phyloP scores from a whole-genome alignment of 2,329 filamentous ascomycete species.

The Tricladium varicosporioides region DNA sequence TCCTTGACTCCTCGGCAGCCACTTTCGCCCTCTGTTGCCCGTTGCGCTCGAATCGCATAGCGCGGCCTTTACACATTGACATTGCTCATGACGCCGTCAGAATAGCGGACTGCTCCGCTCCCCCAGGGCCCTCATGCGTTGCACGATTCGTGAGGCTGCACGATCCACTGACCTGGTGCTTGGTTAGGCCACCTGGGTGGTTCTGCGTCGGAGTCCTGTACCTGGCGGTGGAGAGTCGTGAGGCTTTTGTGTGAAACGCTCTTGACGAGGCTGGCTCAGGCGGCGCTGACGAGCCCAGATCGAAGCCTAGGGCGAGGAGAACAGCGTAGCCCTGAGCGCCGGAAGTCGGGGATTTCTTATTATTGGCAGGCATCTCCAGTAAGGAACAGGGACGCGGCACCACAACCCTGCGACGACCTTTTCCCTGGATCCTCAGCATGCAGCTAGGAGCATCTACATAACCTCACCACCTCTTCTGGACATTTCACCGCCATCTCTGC shows the following conservation, averaged over 20 bases:
- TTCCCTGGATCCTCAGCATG: not conserved
- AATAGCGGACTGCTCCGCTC: not conserved
- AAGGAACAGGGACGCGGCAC: not conserved
- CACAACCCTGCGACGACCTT: not conserved
- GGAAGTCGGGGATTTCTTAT: not conserved
- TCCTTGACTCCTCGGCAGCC: not conserved
- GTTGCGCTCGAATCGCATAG: not conserved
- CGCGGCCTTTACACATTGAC: not conserved
- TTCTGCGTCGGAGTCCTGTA: too few species aligned
- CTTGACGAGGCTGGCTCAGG: not conserved
- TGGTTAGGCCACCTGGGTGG: not conserved
- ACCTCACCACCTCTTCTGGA: conserved; percentile 4
- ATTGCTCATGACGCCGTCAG: not conserved
- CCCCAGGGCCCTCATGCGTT: not conserved
- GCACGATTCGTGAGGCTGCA: not conserved
- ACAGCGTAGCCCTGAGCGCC: too few species aligned
- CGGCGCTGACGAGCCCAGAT: too few species aligned
- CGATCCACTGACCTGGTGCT: conserved; percentile 3
- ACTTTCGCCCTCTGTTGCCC: too few species aligned
- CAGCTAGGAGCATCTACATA: not conserved
- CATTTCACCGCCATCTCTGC: conserved; percentile 8
- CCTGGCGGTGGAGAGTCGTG: not conserved
- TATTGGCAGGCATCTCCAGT: not conserved
- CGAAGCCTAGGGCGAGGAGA: too few species aligned
- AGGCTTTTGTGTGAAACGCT: not conserved